Conservation (phyloP, 768 basidiomycete species). For the Pulveroboletus sp. region DNA sequence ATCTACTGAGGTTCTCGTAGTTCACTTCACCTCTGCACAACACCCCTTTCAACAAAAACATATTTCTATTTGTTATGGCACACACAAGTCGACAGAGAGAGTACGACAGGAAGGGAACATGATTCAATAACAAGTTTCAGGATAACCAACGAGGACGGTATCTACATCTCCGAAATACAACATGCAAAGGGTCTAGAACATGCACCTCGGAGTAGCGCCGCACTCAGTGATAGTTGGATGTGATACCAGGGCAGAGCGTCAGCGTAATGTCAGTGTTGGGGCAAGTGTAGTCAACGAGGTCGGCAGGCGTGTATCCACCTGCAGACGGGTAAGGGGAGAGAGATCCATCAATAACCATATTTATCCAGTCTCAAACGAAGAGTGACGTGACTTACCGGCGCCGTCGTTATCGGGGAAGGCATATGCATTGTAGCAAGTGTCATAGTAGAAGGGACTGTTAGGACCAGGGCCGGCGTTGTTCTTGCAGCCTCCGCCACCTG, state of each 20-base stretch:
- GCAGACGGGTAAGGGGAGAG: background rate
- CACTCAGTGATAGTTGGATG: constrained; percentile 14
- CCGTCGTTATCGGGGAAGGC: constrained; percentile 33
- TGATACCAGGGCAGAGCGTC: constrained; percentile 27
- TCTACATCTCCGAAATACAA: background rate
- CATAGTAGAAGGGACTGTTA: constrained; percentile 28
- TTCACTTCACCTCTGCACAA: no score
- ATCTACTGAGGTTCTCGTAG: no score
- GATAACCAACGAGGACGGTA: background rate
- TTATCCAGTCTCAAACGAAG: background rate
- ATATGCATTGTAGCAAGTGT: constrained; percentile 27
- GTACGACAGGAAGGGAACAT: background rate
- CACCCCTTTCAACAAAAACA: no score
- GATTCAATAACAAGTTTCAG: background rate
- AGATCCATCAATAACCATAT: background rate
- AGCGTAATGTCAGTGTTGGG: constrained; percentile 24
- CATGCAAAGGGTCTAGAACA: background rate
- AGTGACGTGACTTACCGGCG: constrained; percentile 12
- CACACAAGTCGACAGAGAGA: no score
- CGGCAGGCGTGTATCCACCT: constrained; percentile 27
- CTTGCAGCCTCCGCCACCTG: constrained; percentile 24
- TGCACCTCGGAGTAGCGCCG: background rate
- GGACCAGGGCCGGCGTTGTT: constrained; percentile 28
- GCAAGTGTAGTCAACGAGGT: constrained; percentile 29
- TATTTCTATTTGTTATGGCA: no score